Evolutionary conservation across 1,284 basidiomycete genomes (phyloP), one percentile per base, ranked within the genome.

Genomic region (Gastroboletus turbinatus): DNA sequence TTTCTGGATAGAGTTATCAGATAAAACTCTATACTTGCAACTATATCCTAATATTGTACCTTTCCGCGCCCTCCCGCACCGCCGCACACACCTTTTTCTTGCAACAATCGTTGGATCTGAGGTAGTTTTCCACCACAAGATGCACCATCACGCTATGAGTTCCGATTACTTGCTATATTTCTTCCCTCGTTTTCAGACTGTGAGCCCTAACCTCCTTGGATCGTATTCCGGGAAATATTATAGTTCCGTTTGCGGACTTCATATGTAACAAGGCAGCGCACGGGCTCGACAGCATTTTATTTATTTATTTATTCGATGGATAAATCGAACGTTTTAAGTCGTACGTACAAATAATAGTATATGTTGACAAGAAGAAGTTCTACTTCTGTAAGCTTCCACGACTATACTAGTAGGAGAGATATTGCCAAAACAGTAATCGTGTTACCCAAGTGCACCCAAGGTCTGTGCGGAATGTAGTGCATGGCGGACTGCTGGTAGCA

Each of bases 331-430:
- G 42, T 60, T 60, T 51, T 54, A 44, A 46, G 19, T 45, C 42
- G 30, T 52, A 63, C 46, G 47, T 61, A 65, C 53, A 55, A 46
- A 45, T n/a, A 46, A 45, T n/a, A 4, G 27, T 14, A 29, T 23
- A 17, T 38, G 36, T 40, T 43, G 38, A 39, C 45, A 46, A 30
- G n/a, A 13, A 59, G 44, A 47, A 23, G 14, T 42, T 19, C 23
- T 54, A 35, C 53, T 52, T 52, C 51, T 45, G n/a, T n/a, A n/a
- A 25, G 19, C 19, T 51, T 49, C 46, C 54, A 54, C 48, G 52
- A 54, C 45, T 30, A 36, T 38, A n/a, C 29, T 11, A 16, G n/a
- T 29, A 35, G 46, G 9, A 46, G 44, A 35, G 21, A 36, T n/a
- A 44, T 53, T 49, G 19, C 54, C 53, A 60, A 53, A 48, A 48